Evolutionary conservation across 805 yeast genomes (phyloP), one percentile per base, ranked within the genome.

Genomic region (Yamadazyma scolyti): DNA sequence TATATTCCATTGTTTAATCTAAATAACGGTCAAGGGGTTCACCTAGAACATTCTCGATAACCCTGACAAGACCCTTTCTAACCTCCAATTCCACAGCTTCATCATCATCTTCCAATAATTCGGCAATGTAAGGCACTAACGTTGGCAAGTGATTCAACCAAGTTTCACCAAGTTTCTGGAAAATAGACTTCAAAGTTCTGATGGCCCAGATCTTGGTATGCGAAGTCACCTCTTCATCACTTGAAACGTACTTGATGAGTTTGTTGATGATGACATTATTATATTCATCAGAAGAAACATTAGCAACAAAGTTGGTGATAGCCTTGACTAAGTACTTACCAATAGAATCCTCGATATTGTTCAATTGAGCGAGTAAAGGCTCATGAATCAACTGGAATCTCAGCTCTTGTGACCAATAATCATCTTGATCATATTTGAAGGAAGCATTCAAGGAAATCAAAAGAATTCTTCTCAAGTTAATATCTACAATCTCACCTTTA

Each of bases 121-220:
- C 99, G 6, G 97, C 96, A 56, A 93, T 86, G 38, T 86, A 73
- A 20, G 99, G 99, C 40, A 93, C 95, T 46, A 93, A 72, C 52
- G 89, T 96, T 15, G 98, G 98, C 47, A 93, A 69, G 65, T 84
- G 71, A 20, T 82, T 67, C 43, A 93, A 71, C 98, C 97, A 93
- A 54, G 80, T 86, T 48, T 93, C 97, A 33, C 97, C 97, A 47
- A 88, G 82, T 65, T 84, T 84, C 43, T 84, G 83, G 71, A 88
- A 93, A 19, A 93, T 77, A 16, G 78, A 68, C 57, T 85, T 86
- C 54, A 93, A 71, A 2, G 85, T 68, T 54, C 81, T 77, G 32
- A 86, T 74, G 16, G 97, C 78, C 90, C 95, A 83, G 28, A 80
- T 73, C 64, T 79, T 80, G 71, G 93, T 77, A 48, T 80, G 85